These are phyloP conservation scores for Kockiozyma suomiensis DNA, from an alignment of 805 yeast species.

Conservation along the genomic window DNA sequence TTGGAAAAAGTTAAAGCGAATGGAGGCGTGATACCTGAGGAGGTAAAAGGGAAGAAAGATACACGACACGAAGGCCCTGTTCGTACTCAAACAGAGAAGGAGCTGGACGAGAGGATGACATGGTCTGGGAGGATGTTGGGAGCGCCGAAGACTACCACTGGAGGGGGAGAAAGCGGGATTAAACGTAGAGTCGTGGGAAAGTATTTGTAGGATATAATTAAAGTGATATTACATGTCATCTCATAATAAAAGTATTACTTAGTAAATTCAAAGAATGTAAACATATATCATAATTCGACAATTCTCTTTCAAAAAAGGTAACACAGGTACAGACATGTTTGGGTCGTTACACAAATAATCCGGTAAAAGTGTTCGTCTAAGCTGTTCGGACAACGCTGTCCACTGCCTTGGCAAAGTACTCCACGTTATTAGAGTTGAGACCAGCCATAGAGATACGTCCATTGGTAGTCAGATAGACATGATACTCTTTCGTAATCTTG, in stretches of 20 bases:
- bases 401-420: slow-evolving; percentile 75
- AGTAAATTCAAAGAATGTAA: background rate
- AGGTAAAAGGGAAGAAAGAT: background rate
- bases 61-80: background rate
- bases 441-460: slow-evolving; percentile 97
- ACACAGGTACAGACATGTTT: no score
- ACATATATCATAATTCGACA: background rate
- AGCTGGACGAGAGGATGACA: slow-evolving; percentile 18
- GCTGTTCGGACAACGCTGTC: slow-evolving; percentile 46
- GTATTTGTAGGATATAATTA: background rate
- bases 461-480: slow-evolving; percentile 73
- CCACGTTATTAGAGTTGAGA: slow-evolving; percentile 75
- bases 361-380: no score
- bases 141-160: background rate
- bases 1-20: slow-evolving; percentile 23
- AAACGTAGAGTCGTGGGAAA: slow-evolving; percentile 1
- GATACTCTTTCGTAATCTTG: slow-evolving; percentile 74
- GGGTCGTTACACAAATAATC: no score
- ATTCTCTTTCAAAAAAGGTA: no score
- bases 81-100: background rate
- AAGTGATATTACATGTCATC: no score
- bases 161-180: background rate
- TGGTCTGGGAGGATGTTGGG: slow-evolving; percentile 26
- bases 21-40: slow-evolving; percentile 3
- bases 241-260: no score